phyloP scores from a whole-genome alignment of 768 basidiomycete genomes.

The Mycena crocata region DNA sequence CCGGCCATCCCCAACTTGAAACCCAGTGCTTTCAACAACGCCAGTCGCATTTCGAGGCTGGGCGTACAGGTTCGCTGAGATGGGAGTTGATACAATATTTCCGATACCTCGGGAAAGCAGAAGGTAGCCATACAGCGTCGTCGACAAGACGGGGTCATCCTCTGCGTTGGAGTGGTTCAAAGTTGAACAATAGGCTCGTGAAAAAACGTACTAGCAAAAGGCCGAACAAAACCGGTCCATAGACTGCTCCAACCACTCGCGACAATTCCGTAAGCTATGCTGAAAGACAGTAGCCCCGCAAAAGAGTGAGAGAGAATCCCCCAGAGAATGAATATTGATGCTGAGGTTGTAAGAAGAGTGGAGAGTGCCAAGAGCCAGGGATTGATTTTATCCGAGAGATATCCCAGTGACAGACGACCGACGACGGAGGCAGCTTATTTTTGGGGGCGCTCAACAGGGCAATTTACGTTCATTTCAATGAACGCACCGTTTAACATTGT shows the following conservation, averaged over 20 bases:
- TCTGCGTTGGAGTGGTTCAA: constrained; percentile 1
- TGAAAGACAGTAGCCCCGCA: too few species aligned
- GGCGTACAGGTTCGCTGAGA: constrained; percentile 23
- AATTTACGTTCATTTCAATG: neutral
- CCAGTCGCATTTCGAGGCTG: neutral
- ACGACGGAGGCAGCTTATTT: constrained; percentile 35
- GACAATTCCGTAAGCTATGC: too few species aligned
- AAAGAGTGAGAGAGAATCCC: constrained; percentile 35
- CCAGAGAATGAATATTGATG: constrained; percentile 45
- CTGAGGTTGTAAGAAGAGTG: constrained; percentile 34
- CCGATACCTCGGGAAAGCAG: constrained; percentile 44
- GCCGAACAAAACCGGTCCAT: constrained; percentile 41
- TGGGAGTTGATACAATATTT: constrained; percentile 47
- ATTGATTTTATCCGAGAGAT: constrained; percentile 42
- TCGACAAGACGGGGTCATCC: constrained; percentile 18
- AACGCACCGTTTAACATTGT: constrained; percentile 41
- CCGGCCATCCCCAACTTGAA: constrained; percentile 40
- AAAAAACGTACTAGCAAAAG: constrained; percentile 25
- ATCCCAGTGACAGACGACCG: constrained; percentile 40
- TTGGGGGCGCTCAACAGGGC: neutral
- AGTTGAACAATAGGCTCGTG: too few species aligned
- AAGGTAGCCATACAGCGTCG: constrained; percentile 39
- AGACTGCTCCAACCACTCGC: constrained; percentile 5
- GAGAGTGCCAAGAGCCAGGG: constrained; percentile 35
- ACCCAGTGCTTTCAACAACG: constrained; percentile 32